Percentiles rank a stretch among this genome's conserved stretches.
phyloP scores from a whole-genome alignment of 495 filamentous ascomycete species.

The Extremus antarcticus region DNA sequence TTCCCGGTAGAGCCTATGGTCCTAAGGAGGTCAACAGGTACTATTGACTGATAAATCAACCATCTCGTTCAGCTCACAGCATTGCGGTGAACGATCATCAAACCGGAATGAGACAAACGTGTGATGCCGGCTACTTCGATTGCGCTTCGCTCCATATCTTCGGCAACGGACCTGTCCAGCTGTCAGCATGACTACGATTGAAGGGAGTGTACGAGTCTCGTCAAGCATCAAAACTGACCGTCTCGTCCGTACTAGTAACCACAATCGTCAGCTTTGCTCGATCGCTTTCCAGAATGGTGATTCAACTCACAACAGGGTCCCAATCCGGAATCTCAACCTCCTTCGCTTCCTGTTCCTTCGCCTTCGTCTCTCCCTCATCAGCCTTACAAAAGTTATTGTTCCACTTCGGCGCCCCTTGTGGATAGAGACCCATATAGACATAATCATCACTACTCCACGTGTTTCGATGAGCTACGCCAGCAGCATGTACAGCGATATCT shows the following conservation, averaged over 20 bases:
- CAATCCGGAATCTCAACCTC: constrained; percentile 22
- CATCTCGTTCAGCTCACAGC: too few species aligned
- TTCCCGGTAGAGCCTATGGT: too few species aligned
- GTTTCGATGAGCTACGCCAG: constrained; percentile 32
- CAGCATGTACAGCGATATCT: constrained; percentile 31
- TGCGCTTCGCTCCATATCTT: constrained; percentile 19
- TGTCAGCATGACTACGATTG: too few species aligned
- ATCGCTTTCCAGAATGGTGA: not conserved
- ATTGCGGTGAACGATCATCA: too few species aligned
- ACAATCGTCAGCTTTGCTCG: too few species aligned
- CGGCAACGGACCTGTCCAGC: constrained; percentile 22
- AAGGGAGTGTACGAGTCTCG: too few species aligned
- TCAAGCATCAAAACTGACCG: too few species aligned
- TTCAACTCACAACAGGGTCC: constrained; percentile 19
- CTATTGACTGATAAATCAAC: too few species aligned
- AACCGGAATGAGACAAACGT: too few species aligned
- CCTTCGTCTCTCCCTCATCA: constrained; percentile 17
- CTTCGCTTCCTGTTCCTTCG: constrained; percentile 17
- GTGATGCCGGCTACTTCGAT: not conserved
- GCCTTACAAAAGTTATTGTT: constrained; percentile 27
- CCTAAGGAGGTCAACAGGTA: too few species aligned
- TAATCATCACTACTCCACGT: constrained; percentile 28
- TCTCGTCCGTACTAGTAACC: too few species aligned
- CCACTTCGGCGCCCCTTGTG: constrained; percentile 26
- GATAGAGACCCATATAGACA: constrained; percentile 34